A percentile compares a stretch with the other conserved stretches of the same genome.
phyloP scores from a whole-genome alignment of 768 basidiomycete species.

The Leccinellum albellum region DNA sequence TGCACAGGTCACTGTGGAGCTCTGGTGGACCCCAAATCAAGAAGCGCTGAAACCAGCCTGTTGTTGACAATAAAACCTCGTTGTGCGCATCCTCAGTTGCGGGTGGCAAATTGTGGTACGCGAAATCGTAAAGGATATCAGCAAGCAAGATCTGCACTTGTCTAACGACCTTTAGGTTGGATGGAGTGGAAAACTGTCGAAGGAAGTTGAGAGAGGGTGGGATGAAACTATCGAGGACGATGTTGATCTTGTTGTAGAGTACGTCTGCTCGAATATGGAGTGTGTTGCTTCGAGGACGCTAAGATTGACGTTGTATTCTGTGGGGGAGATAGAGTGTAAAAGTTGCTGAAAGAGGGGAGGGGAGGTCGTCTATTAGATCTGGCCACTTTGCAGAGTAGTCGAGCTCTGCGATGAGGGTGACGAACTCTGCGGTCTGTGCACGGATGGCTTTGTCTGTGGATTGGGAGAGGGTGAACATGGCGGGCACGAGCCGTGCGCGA shows the following conservation, averaged over 20 bases:
- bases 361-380: slow-evolving; percentile 71
- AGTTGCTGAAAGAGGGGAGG: slow-evolving; percentile 63
- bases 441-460: slow-evolving; percentile 69
- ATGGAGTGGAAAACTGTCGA: slow-evolving; percentile 43
- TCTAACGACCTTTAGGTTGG: slow-evolving; percentile 50
- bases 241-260: slow-evolving; percentile 87
- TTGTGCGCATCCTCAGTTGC: slow-evolving; percentile 85
- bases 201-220: slow-evolving; percentile 76
- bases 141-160: slow-evolving; percentile 77
- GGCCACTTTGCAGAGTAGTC: slow-evolving; percentile 92
- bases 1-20: slow-evolving; percentile 59
- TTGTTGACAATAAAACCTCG: slow-evolving; percentile 86
- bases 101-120: slow-evolving; percentile 91
- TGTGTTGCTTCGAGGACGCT: slow-evolving; percentile 91
- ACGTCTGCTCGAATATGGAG: slow-evolving; percentile 82
- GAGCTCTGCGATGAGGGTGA: slow-evolving; percentile 84
- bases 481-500: slow-evolving; percentile 76
- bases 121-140: slow-evolving; percentile 91
- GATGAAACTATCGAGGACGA: slow-evolving; percentile 82
- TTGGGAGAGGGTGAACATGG: slow-evolving; percentile 83
- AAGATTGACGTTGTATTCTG: slow-evolving; percentile 85
- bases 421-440: slow-evolving; percentile 88
- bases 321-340: slow-evolving; percentile 63
- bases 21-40: slow-evolving; percentile 55
- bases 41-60: too few species aligned